Base-by-base conservation (phyloP, 1,284 basidiomycete species). In the Coriolopsis trogii region DNA sequence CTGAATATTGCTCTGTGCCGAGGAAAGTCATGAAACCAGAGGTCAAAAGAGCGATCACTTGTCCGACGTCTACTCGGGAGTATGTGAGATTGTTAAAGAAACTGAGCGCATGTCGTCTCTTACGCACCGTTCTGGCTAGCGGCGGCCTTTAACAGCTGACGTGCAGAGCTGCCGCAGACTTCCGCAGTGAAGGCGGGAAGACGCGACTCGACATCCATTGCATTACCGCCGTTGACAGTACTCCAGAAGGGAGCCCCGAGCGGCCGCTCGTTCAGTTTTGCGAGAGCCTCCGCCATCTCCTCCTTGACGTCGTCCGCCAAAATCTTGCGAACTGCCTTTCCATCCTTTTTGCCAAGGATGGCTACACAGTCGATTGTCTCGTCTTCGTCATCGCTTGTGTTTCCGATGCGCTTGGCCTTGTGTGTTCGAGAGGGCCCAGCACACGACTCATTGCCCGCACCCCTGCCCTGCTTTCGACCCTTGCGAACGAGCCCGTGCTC, bases 191-290 rank as follows among this genome's bases (percentile, higher is more conserved):
- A 38, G 2, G 50, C 21, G 0, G 61, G 59, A 9, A 62, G 15
- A 33, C 28, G 9, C 24, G 34, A 36, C 23, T 57, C 57, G 2
- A 42, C 52, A 24, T 59, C 53, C 60, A 60, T 58, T 13, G 26
- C 42, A 10, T 56, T 62, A 6, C 48, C 54, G 23, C 30, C 49
- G 18, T 55, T 37, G 6, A 43, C n/a, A 8, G 24, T 6, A 9
- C 38, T 45, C 64, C 66, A 67, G 2, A 67, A 39, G 9, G 58
- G 47, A 8, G 66, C 60, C 1, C 67, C 66, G n/a, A 59, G 34
- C 2, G 58, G 63, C 76, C 77, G 79, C 9, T 82, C 59, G 16
- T 70, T 63, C 39, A 79, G 64, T 5, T 77, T 79, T 4, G 66
- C 56, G 6, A 62, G 51, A 13, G 56, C 58, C 55, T 53, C 29